Base-by-base conservation (phyloP, 768 basidiomycete species). In the Lactifluus volemus region DNA sequence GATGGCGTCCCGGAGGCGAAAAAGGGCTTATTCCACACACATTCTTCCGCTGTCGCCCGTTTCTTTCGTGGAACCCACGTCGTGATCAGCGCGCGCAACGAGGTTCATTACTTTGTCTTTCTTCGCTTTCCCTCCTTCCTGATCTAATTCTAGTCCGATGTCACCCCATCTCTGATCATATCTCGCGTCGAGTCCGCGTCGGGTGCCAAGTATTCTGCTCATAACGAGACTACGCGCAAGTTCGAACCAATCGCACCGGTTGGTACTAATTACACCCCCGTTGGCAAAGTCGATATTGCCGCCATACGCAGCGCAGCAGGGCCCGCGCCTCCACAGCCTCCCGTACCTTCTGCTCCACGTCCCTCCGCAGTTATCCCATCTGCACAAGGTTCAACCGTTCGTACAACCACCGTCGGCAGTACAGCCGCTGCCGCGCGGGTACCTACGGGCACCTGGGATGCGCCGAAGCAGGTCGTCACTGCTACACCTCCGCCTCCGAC, bases 1-100 rank as follows among this genome's bases (percentile, higher is more conserved):
- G 95, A 96, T 69, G 96, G 96, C 60, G 96, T 98, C 1, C 96
- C 96, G 12, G 92, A 86, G 71, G 78, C 79, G 19, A 88, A 90
- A 73, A 98, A 98, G 72, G 96, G 96, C 8, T 78, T 97, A 25
- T 96, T 96, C 76, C 87, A 92, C 69, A 86, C 84, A 8, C 95
- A 98, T 72, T 84, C 92, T 7, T 80, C 81, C 49, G 81, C 92
- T 1, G 88, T 98, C 9, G 80, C 85, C 45, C 82, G 77, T 59
- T 95, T 88, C 72, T 78, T 98, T 49, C 84, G 84, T 6, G 91
- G 90, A 44, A 82, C 86, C 0, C 93, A 96, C 70, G 87, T 95
- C 64, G 88, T 90, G 21, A 81, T 95, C 73, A 89, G 76, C 65
- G 93, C 93, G 15, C 81, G 93, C 58, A 90, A 89, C 66, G 92